Conservation (phyloP, 1,284 basidiomycete genomes). For the Leccinum fallax region DNA sequence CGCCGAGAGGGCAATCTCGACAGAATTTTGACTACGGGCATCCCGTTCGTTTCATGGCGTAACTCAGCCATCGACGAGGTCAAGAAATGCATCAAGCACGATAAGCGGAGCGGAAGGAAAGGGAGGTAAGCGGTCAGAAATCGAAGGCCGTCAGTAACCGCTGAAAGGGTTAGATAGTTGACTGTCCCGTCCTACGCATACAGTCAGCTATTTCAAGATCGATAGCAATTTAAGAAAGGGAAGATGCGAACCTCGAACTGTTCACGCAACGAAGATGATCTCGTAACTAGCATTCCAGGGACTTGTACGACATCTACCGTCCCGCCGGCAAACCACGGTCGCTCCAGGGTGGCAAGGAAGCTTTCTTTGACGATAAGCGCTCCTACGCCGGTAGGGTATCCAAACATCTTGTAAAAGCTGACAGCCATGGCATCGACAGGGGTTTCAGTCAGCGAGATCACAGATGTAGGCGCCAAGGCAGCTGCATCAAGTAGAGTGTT, state of each 20-base stretch:
- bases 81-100: slow-evolving; percentile 62
- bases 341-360: slow-evolving; percentile 58
- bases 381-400: slow-evolving; percentile 84
- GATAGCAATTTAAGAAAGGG: background rate
- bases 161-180: slow-evolving; percentile 74
- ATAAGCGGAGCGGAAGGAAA: slow-evolving; percentile 72
- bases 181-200: slow-evolving; percentile 73
- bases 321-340: slow-evolving; percentile 86
- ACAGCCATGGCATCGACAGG: slow-evolving; percentile 80
- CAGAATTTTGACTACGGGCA: slow-evolving; percentile 64
- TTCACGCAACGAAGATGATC: slow-evolving; percentile 60
- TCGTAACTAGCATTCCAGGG: slow-evolving; percentile 67
- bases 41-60: slow-evolving; percentile 57
- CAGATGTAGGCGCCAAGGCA: slow-evolving; percentile 72
- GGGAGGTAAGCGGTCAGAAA: slow-evolving; percentile 77
- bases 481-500: slow-evolving; percentile 77
- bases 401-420: slow-evolving; percentile 90
- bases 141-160: slow-evolving; percentile 72
- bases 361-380: slow-evolving; percentile 74
- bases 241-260: slow-evolving; percentile 67
- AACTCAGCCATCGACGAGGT: slow-evolving; percentile 54
- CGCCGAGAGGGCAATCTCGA: slow-evolving; percentile 57
- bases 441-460: slow-evolving; percentile 62
- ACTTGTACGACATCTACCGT: slow-evolving; percentile 82
- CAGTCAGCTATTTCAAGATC: slow-evolving; percentile 10